Evolutionary conservation across 1,284 basidiomycete genomes (phyloP).

Genomic region (Salmacisia buchloeana): DNA sequence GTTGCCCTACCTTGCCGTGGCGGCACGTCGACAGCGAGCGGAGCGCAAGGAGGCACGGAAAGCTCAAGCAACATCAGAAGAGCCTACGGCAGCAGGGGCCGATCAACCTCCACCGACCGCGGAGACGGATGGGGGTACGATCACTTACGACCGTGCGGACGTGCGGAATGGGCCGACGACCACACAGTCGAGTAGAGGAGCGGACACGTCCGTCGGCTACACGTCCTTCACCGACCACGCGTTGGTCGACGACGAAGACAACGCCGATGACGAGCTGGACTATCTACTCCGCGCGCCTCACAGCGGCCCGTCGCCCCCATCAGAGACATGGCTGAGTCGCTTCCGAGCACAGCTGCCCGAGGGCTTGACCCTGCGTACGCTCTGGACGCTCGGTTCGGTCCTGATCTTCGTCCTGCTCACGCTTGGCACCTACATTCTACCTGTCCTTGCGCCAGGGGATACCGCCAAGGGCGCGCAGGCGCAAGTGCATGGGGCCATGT

Average conservation of each 20-base stretch:
- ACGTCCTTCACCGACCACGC: neutral
- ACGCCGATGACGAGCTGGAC: neutral
- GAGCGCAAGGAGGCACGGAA: neutral
- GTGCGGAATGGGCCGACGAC: too few species aligned
- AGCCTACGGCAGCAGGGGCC: constrained; percentile 4
- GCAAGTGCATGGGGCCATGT: constrained; percentile 11
- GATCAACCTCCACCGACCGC: constrained; percentile 10
- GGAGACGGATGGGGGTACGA: constrained; percentile 9
- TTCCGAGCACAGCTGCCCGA: neutral
- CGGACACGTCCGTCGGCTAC: neutral
- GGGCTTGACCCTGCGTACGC: constrained; percentile 31
- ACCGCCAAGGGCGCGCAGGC: neutral
- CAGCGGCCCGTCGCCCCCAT: neutral
- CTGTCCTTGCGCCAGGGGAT: constrained; percentile 18
- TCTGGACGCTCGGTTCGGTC: constrained; percentile 38
- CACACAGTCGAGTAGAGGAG: too few species aligned
- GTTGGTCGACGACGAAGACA: neutral
- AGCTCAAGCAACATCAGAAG: neutral
- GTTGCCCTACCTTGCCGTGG: constrained; percentile 36
- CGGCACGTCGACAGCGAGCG: constrained; percentile 16
- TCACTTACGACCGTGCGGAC: constrained; percentile 14
- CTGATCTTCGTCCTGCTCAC: constrained; percentile 25
- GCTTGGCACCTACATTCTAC: constrained; percentile 27
- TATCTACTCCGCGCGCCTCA: neutral
- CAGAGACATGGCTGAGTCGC: neutral